Evolutionary conservation across 2,329 filamentous ascomycete genomes (phyloP).

Genomic region (Purpureocillium lavendulum): DNA sequence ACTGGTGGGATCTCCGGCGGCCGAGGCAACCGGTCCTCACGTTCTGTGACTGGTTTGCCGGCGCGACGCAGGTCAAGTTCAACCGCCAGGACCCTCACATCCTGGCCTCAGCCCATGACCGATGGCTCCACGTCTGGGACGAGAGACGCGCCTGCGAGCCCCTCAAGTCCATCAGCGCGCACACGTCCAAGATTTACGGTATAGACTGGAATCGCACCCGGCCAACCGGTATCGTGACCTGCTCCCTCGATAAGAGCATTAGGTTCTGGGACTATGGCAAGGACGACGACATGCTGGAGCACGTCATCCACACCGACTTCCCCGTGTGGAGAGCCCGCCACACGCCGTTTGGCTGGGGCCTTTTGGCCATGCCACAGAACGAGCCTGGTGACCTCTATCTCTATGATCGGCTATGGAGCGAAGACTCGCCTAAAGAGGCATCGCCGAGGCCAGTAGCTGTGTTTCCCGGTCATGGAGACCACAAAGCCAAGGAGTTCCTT

Average conservation of each 20-base stretch:
- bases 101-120: slow-evolving; percentile 84
- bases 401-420: slow-evolving; percentile 57
- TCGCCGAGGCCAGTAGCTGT: slow-evolving; percentile 42
- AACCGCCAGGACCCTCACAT: slow-evolving; percentile 82
- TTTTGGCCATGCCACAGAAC: slow-evolving; percentile 87
- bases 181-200: slow-evolving; percentile 90
- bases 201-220: slow-evolving; percentile 86
- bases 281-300: slow-evolving; percentile 57
- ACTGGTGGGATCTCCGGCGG: slow-evolving; percentile 80
- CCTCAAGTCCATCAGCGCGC: slow-evolving; percentile 75
- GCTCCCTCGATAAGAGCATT: slow-evolving; percentile 84
- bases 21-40: slow-evolving; percentile 66
- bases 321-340: slow-evolving; percentile 88
- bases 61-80: slow-evolving; percentile 92
- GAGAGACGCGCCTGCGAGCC: slow-evolving; percentile 70
- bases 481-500: slow-evolving; percentile 82
- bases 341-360: slow-evolving; percentile 78
- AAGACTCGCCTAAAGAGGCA: slow-evolving; percentile 34
- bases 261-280: slow-evolving; percentile 81
- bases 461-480: slow-evolving; percentile 53
- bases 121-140: slow-evolving; percentile 85
- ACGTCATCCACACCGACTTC: slow-evolving; percentile 72
- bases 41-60: slow-evolving; percentile 89
- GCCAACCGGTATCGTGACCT: slow-evolving; percentile 68
- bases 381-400: slow-evolving; percentile 78